Evolutionary conservation across 768 basidiomycete genomes (phyloP), one percentile per base, ranked within the genome.

Genomic region (Clitopilus passeckerianus): DNA sequence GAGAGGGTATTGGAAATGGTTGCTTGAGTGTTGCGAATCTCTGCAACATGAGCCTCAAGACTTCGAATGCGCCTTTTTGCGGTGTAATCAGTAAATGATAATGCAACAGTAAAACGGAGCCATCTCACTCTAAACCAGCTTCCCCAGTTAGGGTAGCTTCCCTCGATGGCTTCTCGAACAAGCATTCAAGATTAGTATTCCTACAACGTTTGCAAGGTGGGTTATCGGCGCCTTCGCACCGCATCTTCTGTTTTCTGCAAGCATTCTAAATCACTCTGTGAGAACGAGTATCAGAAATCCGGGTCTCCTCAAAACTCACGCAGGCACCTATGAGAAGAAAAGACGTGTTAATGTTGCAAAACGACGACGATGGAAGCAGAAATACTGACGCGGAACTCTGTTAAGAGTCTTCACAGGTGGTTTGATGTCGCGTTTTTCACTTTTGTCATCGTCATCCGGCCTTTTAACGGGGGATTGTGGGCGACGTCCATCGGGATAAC

Each of bases 201-300:
- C 91, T 83, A 74, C 95, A 98, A 46, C 95, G 86, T 67, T 90
- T 87, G 74, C 95, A 98, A n/a, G 95, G 95, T 23, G 95, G 95
- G 67, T 92, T 94, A 71, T 97, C 95, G 15, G 94, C 95, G 1
- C 93, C 94, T 72, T 95, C 93, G 70, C 95, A 98, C 65, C 94
- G 82, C 95, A 97, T 97, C 77, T 97, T 97, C 79, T 95, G 94
- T 68, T 93, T 91, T 65, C 95, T 80, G 73, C 95, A 96, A 16
- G 93, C 91, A 86, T 95, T 95, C 93, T 95, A 70, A 43, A 43
- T 56, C 30, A 61, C 27, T 30, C 41, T 23, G 60, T 60, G 54
- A 64, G 65, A 22, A 60, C 58, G 57, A 54, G 55, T 59, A 57
- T 5, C 15, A 59, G 34, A 33, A 50, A 53, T 35, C 60, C 53